Conservation (phyloP, 306 rosid genomes). For the Styphnolobium japonicum region DNA sequence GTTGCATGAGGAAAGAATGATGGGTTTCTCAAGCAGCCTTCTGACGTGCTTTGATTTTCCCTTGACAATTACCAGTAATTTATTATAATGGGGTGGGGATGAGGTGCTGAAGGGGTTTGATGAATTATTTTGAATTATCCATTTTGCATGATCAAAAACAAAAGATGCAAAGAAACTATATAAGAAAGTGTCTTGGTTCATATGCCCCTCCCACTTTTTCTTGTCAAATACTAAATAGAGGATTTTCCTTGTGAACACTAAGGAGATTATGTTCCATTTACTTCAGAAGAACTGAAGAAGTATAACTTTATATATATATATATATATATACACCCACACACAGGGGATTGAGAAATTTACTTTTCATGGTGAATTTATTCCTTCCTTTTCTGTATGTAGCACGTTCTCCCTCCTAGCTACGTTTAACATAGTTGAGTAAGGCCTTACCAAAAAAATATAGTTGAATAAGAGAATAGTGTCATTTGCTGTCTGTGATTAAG, state of each 20-base stretch:
- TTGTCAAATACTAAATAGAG: too few species aligned
- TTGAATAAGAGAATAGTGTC: background rate
- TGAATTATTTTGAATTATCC: too few species aligned
- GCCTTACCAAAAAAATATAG: too few species aligned
- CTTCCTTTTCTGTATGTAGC: background rate
- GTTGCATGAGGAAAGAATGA: background rate
- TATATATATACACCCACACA: too few species aligned
- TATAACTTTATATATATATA: too few species aligned
- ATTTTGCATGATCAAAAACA: background rate
- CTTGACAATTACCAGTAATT: background rate
- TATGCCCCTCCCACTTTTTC: background rate
- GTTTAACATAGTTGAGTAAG: too few species aligned
- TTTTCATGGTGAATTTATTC: background rate
- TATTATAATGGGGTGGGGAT: too few species aligned
- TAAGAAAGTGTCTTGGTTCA: background rate
- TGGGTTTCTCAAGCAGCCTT: background rate
- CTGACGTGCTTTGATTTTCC: background rate
- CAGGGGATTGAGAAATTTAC: background rate
- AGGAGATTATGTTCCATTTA: too few species aligned
- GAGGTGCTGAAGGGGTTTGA: background rate
- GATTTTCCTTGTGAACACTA: too few species aligned
- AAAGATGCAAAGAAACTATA: background rate
- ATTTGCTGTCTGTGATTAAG: background rate
- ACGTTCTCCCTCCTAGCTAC: background rate
- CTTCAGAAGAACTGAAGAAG: too few species aligned